Conservation (phyloP, 495 filamentous ascomycete genomes). For the Penicillium salamii region DNA sequence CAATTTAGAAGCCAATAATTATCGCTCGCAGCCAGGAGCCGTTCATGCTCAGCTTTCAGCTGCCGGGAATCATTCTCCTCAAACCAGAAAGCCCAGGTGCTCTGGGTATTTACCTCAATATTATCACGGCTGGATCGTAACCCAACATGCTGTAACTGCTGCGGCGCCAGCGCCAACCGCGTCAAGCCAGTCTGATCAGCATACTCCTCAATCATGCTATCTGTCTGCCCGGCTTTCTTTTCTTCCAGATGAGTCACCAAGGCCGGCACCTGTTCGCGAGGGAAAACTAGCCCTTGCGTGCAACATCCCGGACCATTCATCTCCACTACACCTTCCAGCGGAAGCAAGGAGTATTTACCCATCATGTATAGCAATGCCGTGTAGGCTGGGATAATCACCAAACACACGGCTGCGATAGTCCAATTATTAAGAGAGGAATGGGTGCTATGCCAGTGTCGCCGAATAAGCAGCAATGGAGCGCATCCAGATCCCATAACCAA, state of each 20-base stretch:
- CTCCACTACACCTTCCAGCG: conserved; percentile 32
- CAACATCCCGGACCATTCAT: conserved; percentile 43
- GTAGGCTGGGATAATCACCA: conserved; percentile 39
- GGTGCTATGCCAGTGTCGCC: conserved; percentile 10
- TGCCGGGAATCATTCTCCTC: conserved; percentile 7
- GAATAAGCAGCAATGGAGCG: conserved; percentile 14
- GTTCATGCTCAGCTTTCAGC: conserved; percentile 7
- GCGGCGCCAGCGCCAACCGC: conserved; percentile 28
- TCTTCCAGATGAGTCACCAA: no score
- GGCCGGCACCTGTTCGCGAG: conserved; percentile 32
- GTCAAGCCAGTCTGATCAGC: conserved; percentile 20
- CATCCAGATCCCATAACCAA: conserved; percentile 16
- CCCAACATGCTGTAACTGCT: conserved; percentile 36
- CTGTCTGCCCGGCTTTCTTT: conserved; percentile 30
- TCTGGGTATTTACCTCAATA: conserved; percentile 2
- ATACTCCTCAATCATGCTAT: conserved; percentile 34
- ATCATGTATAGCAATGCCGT: conserved; percentile 40
- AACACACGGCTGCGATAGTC: conserved; percentile 31
- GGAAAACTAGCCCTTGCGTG: conserved; percentile 45
- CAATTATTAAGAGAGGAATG: conserved; percentile 28
- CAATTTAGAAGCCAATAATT: no score
- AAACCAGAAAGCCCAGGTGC: conserved; percentile 17
- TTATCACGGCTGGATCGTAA: conserved; percentile 23
- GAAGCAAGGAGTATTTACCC: conserved; percentile 42
- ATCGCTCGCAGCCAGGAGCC: not conserved